Evolutionary conservation across 2,329 filamentous ascomycete genomes (phyloP).

Genomic region (Pleoardoris graminearum): DNA sequence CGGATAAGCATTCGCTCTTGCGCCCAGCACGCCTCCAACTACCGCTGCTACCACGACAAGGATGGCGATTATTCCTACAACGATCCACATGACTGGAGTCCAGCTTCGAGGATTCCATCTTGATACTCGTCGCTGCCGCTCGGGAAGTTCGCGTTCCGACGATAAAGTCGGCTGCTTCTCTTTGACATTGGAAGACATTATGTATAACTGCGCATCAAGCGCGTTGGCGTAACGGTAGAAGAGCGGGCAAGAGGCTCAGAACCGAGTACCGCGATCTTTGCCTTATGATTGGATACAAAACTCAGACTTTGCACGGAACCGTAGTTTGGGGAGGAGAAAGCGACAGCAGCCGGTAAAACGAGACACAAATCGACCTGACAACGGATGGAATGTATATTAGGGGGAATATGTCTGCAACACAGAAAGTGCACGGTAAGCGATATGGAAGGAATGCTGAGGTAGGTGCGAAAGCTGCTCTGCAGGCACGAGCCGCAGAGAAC

Average conservation of each 20-base stretch:
- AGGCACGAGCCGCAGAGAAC: too few species aligned
- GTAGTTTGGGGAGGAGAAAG: background rate
- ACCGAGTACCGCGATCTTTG: background rate
- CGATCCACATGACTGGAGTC: constrained; percentile 15
- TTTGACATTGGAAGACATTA: constrained; percentile 1
- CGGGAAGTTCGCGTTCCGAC: background rate
- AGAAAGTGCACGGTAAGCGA: background rate
- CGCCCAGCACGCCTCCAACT: constrained; percentile 21
- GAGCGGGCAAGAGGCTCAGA: background rate
- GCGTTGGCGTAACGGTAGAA: background rate
- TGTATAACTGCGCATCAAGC: background rate
- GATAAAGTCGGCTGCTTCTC: constrained; percentile 2
- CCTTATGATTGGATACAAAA: background rate
- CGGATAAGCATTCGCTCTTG: constrained; percentile 21
- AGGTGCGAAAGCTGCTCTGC: background rate
- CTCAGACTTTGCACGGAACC: background rate
- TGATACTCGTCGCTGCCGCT: background rate
- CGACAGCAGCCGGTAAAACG: too few species aligned
- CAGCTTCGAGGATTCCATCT: constrained; percentile 16
- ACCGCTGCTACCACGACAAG: constrained; percentile 12
- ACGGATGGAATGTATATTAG: constrained; percentile 5
- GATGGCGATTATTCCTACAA: constrained; percentile 5
- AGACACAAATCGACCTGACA: constrained; percentile 2
- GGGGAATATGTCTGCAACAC: background rate
- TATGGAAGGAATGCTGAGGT: constrained; percentile 1